Evolutionary conservation across 225 moss, liverwort and hornwort genomes (phyloP), one percentile per base, ranked within the genome.

Genomic region (Takakia lepidozioides): DNA sequence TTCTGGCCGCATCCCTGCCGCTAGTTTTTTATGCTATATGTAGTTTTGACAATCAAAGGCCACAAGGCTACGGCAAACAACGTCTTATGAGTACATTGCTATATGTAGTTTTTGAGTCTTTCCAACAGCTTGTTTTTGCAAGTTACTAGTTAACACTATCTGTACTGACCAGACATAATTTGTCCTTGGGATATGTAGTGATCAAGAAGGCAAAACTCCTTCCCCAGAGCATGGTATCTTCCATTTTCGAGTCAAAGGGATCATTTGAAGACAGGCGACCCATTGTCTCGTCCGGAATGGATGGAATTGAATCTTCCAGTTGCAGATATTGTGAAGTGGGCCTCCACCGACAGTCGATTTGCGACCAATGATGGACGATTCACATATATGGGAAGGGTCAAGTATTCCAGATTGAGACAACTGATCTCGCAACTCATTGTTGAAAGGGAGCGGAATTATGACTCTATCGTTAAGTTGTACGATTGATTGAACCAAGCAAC

Each of bases 191-290:
- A n/a, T n/a, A n/a, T n/a, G n/a, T 26, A 66, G 60, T 61, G 19
- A 61, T 67, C 8, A 61, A 67, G 14, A 61, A 61, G 35, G 60
- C 60, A 36, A 67, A 67, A 26, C 45, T 67, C 9, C 56, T 67
- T 36, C 61, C 61, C 16, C 60, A 29, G 14, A 61, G 56, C 38
- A 61, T 61, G 55, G 67, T 60, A 11, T 50, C 50, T 21, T 67
- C 67, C 26, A 67, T 61, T 3, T n/a, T 41, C 29, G 1, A 49
- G 49, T 26, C 38, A 55, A 14, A 28, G 38, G 18, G 50, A 67
- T 15, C 56, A 67, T 3, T 19, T 56, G 9, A 67, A 67, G 19
- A 56, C 61, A 18, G 18, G 19, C 2, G 50, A 61, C 43, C 60
- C 55, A 9, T 19, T 61, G 17, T 67, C 61, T 14, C 20, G 16